phyloP scores from a whole-genome alignment of 257 asterid species.

The Nemophila menziesii region DNA sequence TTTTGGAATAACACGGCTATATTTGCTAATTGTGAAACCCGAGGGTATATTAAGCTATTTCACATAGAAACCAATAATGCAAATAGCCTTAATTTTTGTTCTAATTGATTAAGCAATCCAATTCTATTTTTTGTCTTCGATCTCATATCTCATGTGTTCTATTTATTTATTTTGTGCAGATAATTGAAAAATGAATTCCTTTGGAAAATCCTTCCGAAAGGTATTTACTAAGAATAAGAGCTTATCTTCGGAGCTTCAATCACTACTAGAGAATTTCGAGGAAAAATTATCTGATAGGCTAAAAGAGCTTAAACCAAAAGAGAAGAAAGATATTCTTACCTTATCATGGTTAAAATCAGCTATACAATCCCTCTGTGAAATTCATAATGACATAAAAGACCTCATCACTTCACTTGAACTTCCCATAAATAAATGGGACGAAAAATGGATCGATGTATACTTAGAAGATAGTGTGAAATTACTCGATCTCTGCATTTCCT shows the following conservation, averaged over 20 bases:
- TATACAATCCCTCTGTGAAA: constrained; percentile 47
- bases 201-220: constrained; percentile 78
- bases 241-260: constrained; percentile 51
- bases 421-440: constrained; percentile 76
- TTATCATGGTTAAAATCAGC: constrained; percentile 69
- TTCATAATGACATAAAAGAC: constrained; percentile 57
- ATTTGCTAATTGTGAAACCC: no score
- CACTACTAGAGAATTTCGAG: constrained; percentile 54
- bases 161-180: constrained; percentile 24
- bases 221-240: constrained; percentile 46
- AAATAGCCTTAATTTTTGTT: no score
- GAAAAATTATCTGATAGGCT: constrained; percentile 48
- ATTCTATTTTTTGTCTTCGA: no score
- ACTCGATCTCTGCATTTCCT: constrained; percentile 68
- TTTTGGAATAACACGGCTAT: no score
- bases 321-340: constrained; percentile 43
- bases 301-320: constrained; percentile 44
- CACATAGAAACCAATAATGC: no score
- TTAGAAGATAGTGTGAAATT: constrained; percentile 61
- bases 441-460: constrained; percentile 74
- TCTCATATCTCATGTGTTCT: not conserved
- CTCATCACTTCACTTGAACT: constrained; percentile 61
- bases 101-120: no score
- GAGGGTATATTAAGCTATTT: no score
- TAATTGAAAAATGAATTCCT: constrained; percentile 46